These are phyloP conservation scores for Ballota nigra DNA, from an alignment of 257 asterid genomes.

Conservation along the genomic window DNA sequence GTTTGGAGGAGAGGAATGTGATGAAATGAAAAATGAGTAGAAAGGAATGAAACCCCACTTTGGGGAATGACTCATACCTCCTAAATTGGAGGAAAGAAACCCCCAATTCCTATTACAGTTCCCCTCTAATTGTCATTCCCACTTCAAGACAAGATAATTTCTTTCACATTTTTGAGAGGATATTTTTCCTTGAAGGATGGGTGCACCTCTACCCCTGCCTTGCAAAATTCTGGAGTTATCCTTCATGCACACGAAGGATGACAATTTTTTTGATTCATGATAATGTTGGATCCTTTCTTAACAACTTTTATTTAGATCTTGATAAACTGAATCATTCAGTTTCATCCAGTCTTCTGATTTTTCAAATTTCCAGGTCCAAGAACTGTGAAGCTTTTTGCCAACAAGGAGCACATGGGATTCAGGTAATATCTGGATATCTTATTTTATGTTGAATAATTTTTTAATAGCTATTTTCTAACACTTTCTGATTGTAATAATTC, in stretches of 20 bases:
- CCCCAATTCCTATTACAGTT: background rate
- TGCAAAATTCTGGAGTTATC: background rate
- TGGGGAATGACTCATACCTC: no score
- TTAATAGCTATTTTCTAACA: slow-evolving; percentile 2
- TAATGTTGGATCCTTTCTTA: background rate
- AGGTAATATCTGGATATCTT: slow-evolving; percentile 50
- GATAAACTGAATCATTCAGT: slow-evolving; percentile 1
- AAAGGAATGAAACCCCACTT: no score
- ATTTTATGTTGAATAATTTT: background rate
- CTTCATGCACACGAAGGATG: background rate
- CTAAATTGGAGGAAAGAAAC: background rate
- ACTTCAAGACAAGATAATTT: no score
- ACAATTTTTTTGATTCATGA: background rate
- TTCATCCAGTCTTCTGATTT: background rate
- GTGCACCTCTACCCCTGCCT: background rate
- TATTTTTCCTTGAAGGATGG: background rate
- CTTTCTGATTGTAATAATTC: slow-evolving; percentile 13
- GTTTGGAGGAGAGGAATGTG: background rate
- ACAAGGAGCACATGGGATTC: slow-evolving; percentile 44
- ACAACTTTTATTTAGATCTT: slow-evolving; percentile 4
- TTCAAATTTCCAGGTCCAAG: slow-evolving; percentile 23
- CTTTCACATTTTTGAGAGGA: background rate
- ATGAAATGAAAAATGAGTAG: no score
- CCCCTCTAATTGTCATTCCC: no score
- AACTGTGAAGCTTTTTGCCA: slow-evolving; percentile 29